Evolutionary conservation across 2,329 filamentous ascomycete species (phyloP).

Genomic region (Botrytis fabae): DNA sequence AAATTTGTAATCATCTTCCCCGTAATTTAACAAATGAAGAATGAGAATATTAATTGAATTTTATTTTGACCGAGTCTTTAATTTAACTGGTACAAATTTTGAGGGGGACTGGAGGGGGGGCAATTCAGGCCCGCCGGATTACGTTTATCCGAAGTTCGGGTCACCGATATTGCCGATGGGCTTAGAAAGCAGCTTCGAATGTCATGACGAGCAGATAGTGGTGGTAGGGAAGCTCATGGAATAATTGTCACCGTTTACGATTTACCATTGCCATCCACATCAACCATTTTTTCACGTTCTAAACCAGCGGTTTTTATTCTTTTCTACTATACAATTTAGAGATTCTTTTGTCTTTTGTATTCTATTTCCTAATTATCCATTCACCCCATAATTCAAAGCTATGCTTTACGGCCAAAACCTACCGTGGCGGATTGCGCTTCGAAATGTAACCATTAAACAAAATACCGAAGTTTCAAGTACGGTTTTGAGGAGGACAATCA

Average conservation of each 20-base stretch:
- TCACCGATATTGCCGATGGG: constrained; percentile 18
- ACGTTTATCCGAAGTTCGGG: constrained; percentile 19
- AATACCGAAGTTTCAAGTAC: constrained; percentile 27
- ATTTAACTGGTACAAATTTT: background rate
- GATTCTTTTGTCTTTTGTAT: background rate
- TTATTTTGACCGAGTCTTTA: background rate
- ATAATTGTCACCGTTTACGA: constrained; percentile 6
- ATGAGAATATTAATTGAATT: background rate
- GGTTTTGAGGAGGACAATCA: constrained; percentile 32
- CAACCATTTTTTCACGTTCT: background rate
- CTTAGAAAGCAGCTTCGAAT: constrained; percentile 22
- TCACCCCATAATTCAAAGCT: constrained; percentile 24
- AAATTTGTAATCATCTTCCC: background rate
- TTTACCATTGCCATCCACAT: constrained; percentile 15
- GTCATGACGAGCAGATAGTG: constrained; percentile 22
- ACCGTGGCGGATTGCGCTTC: constrained; percentile 61
- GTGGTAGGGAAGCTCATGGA: constrained; percentile 23
- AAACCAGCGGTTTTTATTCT: constrained; percentile 4
- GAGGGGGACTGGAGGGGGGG: background rate
- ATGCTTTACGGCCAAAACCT: constrained; percentile 67
- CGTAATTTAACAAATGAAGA: background rate
- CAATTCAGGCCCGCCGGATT: background rate
- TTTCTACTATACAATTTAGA: background rate
- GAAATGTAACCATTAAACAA: constrained; percentile 31
- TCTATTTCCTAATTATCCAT: constrained; percentile 5